A percentile compares a stretch with the other conserved stretches of the same genome.
Conservation (phyloP, 2,329 filamentous ascomycete species). For the Penicillium crustosum region DNA sequence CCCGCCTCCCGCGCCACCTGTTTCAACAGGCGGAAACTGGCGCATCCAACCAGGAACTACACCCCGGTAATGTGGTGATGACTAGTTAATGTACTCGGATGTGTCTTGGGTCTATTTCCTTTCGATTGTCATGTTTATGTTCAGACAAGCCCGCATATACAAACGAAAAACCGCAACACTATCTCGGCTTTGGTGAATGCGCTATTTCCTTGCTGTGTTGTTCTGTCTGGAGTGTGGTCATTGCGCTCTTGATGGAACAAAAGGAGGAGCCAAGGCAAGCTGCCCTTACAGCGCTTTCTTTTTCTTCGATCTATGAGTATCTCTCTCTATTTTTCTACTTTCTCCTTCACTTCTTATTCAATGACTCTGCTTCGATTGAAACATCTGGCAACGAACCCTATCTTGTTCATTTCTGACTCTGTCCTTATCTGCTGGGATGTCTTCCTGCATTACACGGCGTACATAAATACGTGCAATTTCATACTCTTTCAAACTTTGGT, state of each 20-base stretch:
- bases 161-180: background rate
- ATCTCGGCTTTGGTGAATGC: background rate
- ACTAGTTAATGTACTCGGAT: background rate
- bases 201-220: background rate
- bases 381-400: conserved; percentile 14
- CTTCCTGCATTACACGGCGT: conserved; percentile 27
- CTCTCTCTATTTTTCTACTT: background rate
- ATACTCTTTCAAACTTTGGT: background rate
- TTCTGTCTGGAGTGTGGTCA: background rate
- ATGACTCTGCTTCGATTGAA: conserved; percentile 8
- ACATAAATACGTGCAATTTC: conserved; percentile 18
- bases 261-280: background rate
- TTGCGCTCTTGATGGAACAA: background rate
- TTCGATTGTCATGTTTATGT: background rate
- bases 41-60: conserved; percentile 22
- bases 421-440: conserved; percentile 16
- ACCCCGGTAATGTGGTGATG: background rate
- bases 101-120: background rate
- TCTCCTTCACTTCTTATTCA: background rate
- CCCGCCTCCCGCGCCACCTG: conserved; percentile 59
- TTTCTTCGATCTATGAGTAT: background rate
- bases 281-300: background rate
- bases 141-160: background rate
- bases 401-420: conserved; percentile 7
- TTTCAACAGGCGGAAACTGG: conserved; percentile 30